Evolutionary conservation across 352 stramenopile species (phyloP), one percentile per base, ranked within the genome.

Genomic region (Globisporangium cylindrosporum): DNA sequence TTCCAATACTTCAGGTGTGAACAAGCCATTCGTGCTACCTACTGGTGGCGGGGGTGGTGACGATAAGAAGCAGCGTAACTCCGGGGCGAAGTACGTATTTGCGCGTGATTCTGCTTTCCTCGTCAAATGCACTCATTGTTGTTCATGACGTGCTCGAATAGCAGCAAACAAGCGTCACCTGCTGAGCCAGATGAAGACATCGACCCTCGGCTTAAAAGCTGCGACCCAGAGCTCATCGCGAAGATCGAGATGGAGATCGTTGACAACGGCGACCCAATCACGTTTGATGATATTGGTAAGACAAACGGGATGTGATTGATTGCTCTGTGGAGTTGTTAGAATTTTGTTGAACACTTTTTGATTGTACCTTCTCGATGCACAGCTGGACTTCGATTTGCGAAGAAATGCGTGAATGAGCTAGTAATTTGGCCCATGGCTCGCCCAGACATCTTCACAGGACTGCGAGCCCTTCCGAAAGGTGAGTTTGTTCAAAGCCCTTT

Each of bases 211-310:
- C 79, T 99, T 4, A 91, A 93, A 67, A 97, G 92, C 36, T 96
- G 96, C 22, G 97, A 99, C 48, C 97, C 97, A 25, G 92, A 98
- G 59, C 77, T 99, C 12, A 92, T 99, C 48, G 84, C 98, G 59
- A 98, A 98, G 67, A 99, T 99, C 68, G 89, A 98, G 63, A 95
- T 98, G 82, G 97, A 99, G 77, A 99, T 99, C 68, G 88, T 99
- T 10, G 91, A 99, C 69, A 84, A 79, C 36, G 93, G 94, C 56
- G 88, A 98, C 51, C 82, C 88, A 1, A 79, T 99, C 34, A 96
- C 92, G 14, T 99, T 99, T 70, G 93, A 99, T 67, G 97, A 99
- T 71, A 99, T 99, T 71, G 88, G 89, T 95, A 74, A 54, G 67
- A 14, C 20, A 3, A 15, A 32, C 20, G 36, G 1, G 29, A 32